Evolutionary conservation across 129 eudicot genomes (phyloP), one percentile per base, ranked within the genome.

Genomic region (Pittosporum tobira): DNA sequence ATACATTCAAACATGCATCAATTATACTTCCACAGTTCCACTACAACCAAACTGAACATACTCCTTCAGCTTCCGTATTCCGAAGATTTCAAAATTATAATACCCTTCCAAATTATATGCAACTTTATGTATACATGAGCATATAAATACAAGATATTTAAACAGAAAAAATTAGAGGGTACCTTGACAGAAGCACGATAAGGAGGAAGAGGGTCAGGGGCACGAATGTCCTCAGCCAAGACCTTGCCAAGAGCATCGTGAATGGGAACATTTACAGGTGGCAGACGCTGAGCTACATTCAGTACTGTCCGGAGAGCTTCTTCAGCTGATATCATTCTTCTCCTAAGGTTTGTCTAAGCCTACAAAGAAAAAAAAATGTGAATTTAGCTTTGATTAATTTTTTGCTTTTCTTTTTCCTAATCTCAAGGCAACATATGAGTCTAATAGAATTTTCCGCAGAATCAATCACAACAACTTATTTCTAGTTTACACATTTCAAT

Each of bases 121-220:
- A 19, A 22, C 13, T 18, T 20, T 1, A 11, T 49, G 1, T 22
- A 49, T 49, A 21, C 7, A 49, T 49, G 1, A 3, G 22, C 22
- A 6, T 49, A 49, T 22, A 22, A 0, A 48, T 48, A n/a, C 3
- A 13, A n/a, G 0, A 37, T 2, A 22, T 19, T 1, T 11, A 37
- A 13, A 26, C 57, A 36, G 50, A 42, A 55, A 46, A 63, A 51
- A 51, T 5, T 12, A 64, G 21, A 29, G 44, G 48, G 16, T 71
- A 87, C 87, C 88, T 82, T 87, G 48, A 79, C 38, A 59, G 95
- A 83, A 28, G 95, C 95, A 68, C 87, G 87, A 61, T 76, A 86
- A 29, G 95, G 90, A 51, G 95, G 95, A 64, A 82, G 95, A 51
- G 95, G 95, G 60, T 86, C 95, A 29, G 82, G 89, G 44, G 95